Conservation (phyloP, 495 filamentous ascomycete genomes). For the Ascodesmis nigricans region DNA sequence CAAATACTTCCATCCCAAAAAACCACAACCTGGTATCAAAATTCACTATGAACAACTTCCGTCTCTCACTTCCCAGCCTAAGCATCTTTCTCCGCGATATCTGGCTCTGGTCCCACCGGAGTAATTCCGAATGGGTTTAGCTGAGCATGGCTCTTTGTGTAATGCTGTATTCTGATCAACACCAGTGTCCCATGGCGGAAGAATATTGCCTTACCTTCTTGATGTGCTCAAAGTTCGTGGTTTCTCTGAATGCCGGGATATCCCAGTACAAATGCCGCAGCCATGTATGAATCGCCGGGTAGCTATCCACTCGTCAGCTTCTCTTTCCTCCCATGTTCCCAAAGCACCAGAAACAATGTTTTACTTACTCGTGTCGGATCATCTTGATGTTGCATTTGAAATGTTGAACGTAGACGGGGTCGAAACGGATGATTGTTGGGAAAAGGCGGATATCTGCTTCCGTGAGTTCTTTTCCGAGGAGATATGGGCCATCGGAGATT, state of each 20-base stretch:
- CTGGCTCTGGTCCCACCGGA: constrained; percentile 41
- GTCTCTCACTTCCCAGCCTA: too few species aligned
- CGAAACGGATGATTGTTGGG: constrained; percentile 70
- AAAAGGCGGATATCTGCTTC: constrained; percentile 68
- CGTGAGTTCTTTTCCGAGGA: constrained; percentile 45
- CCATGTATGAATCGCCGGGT: constrained; percentile 48
- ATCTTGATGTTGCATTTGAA: constrained; percentile 82
- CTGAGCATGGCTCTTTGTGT: constrained; percentile 31
- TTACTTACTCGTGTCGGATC: constrained; percentile 46
- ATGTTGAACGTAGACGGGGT: constrained; percentile 76
- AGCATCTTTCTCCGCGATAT: constrained; percentile 28
- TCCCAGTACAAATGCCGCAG: constrained; percentile 51
- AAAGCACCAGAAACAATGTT: too few species aligned
- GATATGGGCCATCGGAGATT: constrained; percentile 35
- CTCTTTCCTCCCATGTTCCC: neutral
- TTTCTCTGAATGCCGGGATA: constrained; percentile 42
- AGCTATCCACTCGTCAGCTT: constrained; percentile 26
- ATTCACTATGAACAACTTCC: too few species aligned
- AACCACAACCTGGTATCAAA: too few species aligned
- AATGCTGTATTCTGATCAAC: constrained; percentile 23
- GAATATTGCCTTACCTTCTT: constrained; percentile 29
- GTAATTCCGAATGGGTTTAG: constrained; percentile 43
- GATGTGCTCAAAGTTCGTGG: constrained; percentile 44
- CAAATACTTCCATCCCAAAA: too few species aligned
- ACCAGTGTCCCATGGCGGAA: neutral